A percentile compares a stretch with the other conserved stretches of the same genome.
Conservation (phyloP, 257 asterid species). For the Salvia rosmarinus region DNA sequence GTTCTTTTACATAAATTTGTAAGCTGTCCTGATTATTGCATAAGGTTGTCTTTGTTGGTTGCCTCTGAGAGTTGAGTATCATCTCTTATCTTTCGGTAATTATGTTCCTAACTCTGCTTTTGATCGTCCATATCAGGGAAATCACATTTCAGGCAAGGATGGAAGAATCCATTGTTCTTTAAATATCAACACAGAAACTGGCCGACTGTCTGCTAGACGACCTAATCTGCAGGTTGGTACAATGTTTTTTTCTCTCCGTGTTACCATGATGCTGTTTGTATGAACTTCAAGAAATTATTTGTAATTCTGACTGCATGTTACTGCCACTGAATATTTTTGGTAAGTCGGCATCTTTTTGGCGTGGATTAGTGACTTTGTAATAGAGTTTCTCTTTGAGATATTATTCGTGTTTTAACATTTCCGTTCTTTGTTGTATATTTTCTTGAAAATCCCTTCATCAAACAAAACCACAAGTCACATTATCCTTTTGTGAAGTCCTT, state of each 20-base stretch:
- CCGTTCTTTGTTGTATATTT: neutral
- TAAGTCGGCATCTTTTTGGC: neutral
- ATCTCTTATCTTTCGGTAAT: neutral
- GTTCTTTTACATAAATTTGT: neutral
- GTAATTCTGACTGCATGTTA: neutral
- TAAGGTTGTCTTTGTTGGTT: slow-evolving; percentile 17
- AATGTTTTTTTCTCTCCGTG: slow-evolving; percentile 5
- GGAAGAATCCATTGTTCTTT: slow-evolving; percentile 95
- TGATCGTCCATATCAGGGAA: slow-evolving; percentile 60
- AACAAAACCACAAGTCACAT: neutral
- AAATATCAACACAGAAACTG: slow-evolving; percentile 98
- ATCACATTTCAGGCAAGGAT: slow-evolving; percentile 73
- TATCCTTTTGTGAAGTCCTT: neutral
- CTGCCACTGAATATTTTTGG: neutral
- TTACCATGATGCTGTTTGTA: neutral
- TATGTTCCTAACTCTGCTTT: neutral
- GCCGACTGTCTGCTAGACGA: slow-evolving; percentile 95
- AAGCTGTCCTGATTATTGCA: slow-evolving; percentile 8
- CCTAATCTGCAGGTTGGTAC: slow-evolving; percentile 93
- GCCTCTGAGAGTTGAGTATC: slow-evolving; percentile 1
- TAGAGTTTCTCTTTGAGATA: neutral
- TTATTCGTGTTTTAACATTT: neutral
- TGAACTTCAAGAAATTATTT: slow-evolving; percentile 18
- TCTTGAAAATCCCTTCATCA: slow-evolving; percentile 1
- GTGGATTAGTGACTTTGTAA: neutral